Evolutionary conservation across 176 grass and related monocot species (phyloP).

Genomic region (Leersia perrieri): DNA sequence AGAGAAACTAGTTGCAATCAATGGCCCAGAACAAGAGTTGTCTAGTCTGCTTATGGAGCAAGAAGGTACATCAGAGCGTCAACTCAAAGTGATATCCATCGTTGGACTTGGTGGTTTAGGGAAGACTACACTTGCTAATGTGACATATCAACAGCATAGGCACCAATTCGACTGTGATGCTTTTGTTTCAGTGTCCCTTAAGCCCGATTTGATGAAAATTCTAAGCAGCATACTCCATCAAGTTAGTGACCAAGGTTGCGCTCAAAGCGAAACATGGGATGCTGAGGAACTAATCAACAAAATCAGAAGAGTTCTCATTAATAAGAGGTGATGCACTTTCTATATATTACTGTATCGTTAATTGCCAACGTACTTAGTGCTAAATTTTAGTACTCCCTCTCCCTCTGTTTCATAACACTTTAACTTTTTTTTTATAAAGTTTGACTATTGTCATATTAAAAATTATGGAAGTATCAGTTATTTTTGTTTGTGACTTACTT

Average conservation of each 20-base stretch:
- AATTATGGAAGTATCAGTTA: no score
- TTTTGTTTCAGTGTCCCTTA: conserved; percentile 17
- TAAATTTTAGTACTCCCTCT: no score
- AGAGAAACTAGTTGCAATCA: neutral
- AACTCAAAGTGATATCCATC: conserved; percentile 12
- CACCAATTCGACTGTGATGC: neutral
- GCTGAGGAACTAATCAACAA: conserved; percentile 13
- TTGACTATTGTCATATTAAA: no score
- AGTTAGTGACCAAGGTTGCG: neutral
- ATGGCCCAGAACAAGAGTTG: neutral
- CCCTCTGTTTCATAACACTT: no score
- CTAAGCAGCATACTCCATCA: conserved; percentile 28
- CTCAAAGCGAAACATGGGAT: neutral
- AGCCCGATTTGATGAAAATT: conserved; percentile 17
- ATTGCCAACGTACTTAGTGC: no score
- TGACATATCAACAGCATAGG: neutral
- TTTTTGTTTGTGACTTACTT: no score
- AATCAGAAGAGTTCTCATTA: neutral
- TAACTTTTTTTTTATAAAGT: no score
- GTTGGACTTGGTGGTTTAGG: no score
- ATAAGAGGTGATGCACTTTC: conserved; percentile 17
- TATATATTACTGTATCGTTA: no score
- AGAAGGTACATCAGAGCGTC: neutral
- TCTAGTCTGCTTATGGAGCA: neutral
- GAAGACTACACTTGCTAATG: conserved; percentile 26